Evolutionary conservation across 345 rosid species (phyloP).

Genomic region (Eucalyptus cloeziana): DNA sequence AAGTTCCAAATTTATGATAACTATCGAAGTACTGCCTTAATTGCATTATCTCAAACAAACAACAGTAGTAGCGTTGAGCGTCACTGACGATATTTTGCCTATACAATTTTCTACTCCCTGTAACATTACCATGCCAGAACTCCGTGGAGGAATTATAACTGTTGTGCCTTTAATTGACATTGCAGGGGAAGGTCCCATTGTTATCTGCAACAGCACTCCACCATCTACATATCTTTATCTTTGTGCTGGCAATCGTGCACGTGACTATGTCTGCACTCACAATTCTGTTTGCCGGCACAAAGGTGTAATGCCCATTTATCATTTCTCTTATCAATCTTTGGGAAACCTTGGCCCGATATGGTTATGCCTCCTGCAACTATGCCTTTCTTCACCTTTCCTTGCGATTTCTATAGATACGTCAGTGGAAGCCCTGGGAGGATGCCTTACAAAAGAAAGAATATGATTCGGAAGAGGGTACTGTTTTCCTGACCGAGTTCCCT

Average conservation of each 20-base stretch:
- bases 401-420: background rate
- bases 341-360: background rate
- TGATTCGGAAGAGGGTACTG: background rate
- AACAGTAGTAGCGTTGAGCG: background rate
- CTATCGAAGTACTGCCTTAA: background rate
- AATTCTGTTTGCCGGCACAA: conserved; percentile 38
- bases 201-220: conserved; percentile 52
- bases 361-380: background rate
- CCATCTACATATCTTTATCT: too few species aligned
- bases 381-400: background rate
- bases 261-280: conserved; percentile 49
- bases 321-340: background rate
- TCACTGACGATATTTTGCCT: background rate
- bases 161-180: background rate
- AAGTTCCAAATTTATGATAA: too few species aligned
- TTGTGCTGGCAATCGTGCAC: conserved; percentile 59
- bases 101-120: background rate
- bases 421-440: background rate
- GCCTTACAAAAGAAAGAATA: background rate
- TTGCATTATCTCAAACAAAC: background rate
- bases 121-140: background rate
- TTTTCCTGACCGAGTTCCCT: background rate
- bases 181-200: conserved; percentile 43
- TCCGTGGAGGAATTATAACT: background rate
- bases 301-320: conserved; percentile 16